Conservation (phyloP, 768 basidiomycete genomes). For the Cytidiella melzeri region DNA sequence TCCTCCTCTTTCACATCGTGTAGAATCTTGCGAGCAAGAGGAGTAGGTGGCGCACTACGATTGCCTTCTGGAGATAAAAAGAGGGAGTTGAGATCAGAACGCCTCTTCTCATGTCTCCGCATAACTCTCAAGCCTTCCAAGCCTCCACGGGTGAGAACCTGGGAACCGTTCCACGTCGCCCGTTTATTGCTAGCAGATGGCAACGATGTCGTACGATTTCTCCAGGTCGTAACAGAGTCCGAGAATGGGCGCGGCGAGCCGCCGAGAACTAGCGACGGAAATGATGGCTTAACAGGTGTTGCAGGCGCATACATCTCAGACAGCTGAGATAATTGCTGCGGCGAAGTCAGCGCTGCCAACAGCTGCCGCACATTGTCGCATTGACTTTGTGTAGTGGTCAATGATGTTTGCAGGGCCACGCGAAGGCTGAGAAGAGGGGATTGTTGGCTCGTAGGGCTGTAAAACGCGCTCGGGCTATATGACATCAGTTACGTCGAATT, state of each 20-base stretch:
- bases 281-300: conserved; percentile 39
- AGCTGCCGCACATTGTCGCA: conserved; percentile 79
- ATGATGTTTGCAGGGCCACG: conserved; percentile 63
- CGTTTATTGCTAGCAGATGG: conserved; percentile 39
- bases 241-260: conserved; percentile 40
- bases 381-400: conserved; percentile 72
- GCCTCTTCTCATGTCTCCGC: conserved; percentile 42
- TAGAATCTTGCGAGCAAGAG: conserved; percentile 18
- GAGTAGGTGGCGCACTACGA: conserved; percentile 37
- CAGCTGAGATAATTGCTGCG: conserved; percentile 66
- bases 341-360: conserved; percentile 68
- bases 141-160: conserved; percentile 43
- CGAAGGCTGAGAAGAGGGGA: conserved; percentile 54
- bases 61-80: conserved; percentile 25
- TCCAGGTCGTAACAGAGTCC: conserved; percentile 19
- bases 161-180: conserved; percentile 62
- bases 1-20: conserved; percentile 38
- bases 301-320: conserved; percentile 88
- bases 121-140: conserved; percentile 36
- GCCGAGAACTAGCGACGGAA: conserved; percentile 16
- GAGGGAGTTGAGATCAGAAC: conserved; percentile 48
- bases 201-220: conserved; percentile 25
- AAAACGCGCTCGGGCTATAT: conserved; percentile 26
- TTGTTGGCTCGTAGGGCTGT: conserved; percentile 38
- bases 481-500: background rate